Percentiles rank a stretch among this genome's conserved stretches.
These are phyloP conservation scores for Citrus mangshanensis DNA, from an alignment of 345 rosid genomes.

Conservation along the genomic window DNA sequence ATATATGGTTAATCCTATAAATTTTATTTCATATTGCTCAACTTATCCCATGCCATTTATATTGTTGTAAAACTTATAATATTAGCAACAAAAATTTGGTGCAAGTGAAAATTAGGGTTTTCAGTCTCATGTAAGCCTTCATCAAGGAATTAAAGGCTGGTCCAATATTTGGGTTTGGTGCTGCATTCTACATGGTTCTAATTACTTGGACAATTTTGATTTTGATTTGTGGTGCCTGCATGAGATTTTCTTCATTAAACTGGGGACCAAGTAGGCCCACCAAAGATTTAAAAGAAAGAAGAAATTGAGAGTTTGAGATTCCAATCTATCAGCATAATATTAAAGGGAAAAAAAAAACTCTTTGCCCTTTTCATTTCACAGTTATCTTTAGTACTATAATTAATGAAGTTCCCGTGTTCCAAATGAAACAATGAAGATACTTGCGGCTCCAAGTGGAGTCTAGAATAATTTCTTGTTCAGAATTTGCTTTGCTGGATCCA, in stretches of 20 bases:
- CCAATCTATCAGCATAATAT: slow-evolving; percentile 4
- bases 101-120: too few relatives aligned
- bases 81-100: too few relatives aligned
- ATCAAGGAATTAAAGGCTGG: not conserved
- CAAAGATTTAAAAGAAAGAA: not conserved
- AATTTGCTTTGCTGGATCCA: not conserved
- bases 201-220: not conserved
- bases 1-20: too few relatives aligned
- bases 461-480: not conserved
- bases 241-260: not conserved
- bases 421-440: not conserved
- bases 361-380: not conserved
- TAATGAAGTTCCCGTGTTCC: not conserved
- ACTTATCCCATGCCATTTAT: too few relatives aligned
- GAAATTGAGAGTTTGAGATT: not conserved
- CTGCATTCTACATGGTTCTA: not conserved
- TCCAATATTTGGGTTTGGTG: not conserved
- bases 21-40: too few relatives aligned
- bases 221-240: not conserved
- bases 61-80: too few relatives aligned
- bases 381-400: not conserved
- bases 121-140: too few relatives aligned
- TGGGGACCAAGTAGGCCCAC: not conserved
- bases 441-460: not conserved
- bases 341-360: too few relatives aligned